Base-by-base conservation (phyloP, 257 asterid genomes). In the Ophiorrhiza pumila region DNA sequence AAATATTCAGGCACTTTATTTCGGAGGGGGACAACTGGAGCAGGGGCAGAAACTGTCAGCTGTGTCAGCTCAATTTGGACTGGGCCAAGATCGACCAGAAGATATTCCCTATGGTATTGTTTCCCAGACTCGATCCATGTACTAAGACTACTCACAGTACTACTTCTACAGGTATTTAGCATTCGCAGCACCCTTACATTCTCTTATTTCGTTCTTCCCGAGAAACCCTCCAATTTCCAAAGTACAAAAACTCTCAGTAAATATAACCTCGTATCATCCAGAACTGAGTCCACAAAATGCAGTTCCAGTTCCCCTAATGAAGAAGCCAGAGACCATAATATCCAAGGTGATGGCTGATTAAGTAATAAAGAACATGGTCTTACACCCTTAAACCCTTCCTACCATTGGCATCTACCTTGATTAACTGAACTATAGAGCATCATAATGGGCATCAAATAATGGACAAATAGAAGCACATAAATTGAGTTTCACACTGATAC, bases 31-130 rank as follows among this genome's bases (percentile, higher is more conserved):
- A 23, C 1, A 41, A 25, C 58, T 29, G 46, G 68, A 42, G 45
- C 22, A 20, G 22, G 41, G 14, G 45, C 47, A 25, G 60, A 71
- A 53, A 52, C 63, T 65, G 41, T 72, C 68, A 55, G 63, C 41
- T 29, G 34, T 53, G 41, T 65, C 72, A 71, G 11, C 39, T 46
- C 37, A 6, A 74, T 34, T 25, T 47, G 42, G 14, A 43, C 65
- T 27, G 64, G 34, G 65, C 64, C 41, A 42, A 69, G 62, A 39
- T 42, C 7, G 34, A 65, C 37, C 27, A 52, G 46, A 42, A 55
- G 35, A 65, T 53, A n/a, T 41, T 29, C 27, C n/a, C 52, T 53
- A 34, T 23, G 65, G 5, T 57, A 35, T 69, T 32, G 53, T 57
- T 34, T 69, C 29, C 10, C 35, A 11, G 49, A 17, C 14, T 52